Percentiles rank a stretch among this genome's conserved stretches.
phyloP scores from a whole-genome alignment of 768 basidiomycete genomes.

The Mycena rosella region DNA sequence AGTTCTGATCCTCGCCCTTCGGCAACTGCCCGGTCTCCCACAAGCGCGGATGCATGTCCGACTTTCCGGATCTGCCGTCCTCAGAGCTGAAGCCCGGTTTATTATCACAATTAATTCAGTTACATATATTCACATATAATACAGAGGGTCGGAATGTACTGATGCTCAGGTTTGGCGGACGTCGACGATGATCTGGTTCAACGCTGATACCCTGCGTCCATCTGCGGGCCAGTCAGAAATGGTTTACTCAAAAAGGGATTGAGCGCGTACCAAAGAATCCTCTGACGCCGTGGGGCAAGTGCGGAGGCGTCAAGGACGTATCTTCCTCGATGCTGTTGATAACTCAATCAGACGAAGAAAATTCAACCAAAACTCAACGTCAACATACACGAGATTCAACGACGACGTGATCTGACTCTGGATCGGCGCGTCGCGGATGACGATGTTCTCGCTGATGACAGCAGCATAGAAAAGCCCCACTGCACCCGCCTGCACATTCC shows the following conservation, averaged over 20 bases:
- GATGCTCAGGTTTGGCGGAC: not conserved
- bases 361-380: not conserved
- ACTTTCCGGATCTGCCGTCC: too few species aligned
- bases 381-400: conserved; percentile 54
- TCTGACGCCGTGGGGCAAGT: not conserved
- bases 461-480: conserved; percentile 55
- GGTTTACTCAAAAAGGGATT: not conserved
- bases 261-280: conserved; percentile 4
- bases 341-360: not conserved
- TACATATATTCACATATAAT: too few species aligned
- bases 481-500: conserved; percentile 35
- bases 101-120: too few species aligned
- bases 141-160: too few species aligned
- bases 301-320: too few species aligned
- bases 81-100: too few species aligned
- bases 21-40: too few species aligned
- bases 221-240: conserved; percentile 28
- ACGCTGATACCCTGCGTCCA: conserved; percentile 45
- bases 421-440: conserved; percentile 49
- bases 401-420: conserved; percentile 50
- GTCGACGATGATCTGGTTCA: conserved; percentile 52
- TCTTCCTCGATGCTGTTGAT: too few species aligned
- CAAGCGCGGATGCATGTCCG: too few species aligned
- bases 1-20: too few species aligned
- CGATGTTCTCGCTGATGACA: conserved; percentile 47